Evolutionary conservation across 306 rosid species (phyloP).

Genomic region (Geum urbanum): DNA sequence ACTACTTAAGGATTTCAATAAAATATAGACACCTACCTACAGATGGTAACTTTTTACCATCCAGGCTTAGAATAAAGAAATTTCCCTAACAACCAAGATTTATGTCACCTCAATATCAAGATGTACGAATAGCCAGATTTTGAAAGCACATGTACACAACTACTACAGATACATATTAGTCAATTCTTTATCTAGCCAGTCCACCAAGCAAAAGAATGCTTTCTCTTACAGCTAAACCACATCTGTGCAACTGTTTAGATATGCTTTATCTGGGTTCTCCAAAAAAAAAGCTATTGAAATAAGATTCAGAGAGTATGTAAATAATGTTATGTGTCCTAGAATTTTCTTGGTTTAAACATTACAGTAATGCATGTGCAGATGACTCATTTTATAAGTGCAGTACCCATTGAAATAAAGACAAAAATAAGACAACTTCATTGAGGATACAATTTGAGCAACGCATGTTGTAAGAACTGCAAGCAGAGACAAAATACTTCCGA

Average conservation of each 20-base stretch:
- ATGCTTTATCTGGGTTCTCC: not conserved
- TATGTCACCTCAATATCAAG: not conserved
- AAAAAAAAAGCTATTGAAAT: not conserved
- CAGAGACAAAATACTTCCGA: constrained; percentile 76
- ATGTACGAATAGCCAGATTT: not conserved
- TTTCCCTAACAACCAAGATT: not conserved
- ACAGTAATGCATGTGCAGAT: not conserved
- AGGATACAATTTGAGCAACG: constrained; percentile 98
- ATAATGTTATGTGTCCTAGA: not conserved
- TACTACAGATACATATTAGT: not conserved
- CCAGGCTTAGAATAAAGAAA: not conserved
- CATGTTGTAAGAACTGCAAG: constrained; percentile 91
- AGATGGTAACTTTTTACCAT: not conserved
- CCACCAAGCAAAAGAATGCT: not conserved
- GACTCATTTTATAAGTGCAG: not conserved
- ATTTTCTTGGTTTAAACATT: not conserved
- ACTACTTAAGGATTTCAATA: constrained; percentile 61
- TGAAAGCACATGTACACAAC: not conserved
- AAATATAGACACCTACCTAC: constrained; percentile 3
- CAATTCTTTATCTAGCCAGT: not conserved
- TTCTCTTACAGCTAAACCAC: not conserved
- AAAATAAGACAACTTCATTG: constrained; percentile 8
- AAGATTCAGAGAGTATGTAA: constrained; percentile 13
- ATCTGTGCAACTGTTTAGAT: not conserved
- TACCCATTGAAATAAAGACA: not conserved